These are phyloP conservation scores for Grifola frondosa DNA, from an alignment of 1,284 basidiomycete genomes.

Conservation along the genomic window DNA sequence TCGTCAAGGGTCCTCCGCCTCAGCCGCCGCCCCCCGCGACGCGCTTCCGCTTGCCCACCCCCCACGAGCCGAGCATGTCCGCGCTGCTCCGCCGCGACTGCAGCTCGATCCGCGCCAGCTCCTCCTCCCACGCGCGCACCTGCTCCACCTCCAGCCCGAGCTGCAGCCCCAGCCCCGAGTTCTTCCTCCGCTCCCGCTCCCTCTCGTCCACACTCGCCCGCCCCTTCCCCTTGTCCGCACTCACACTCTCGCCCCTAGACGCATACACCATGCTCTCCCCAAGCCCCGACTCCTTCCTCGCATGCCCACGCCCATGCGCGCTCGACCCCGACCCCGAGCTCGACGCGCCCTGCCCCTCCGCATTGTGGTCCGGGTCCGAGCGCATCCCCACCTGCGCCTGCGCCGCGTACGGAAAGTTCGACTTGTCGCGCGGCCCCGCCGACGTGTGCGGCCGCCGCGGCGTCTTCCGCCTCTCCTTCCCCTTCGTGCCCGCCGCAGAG, in stretches of 20 bases:
- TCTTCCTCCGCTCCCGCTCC: slow-evolving; percentile 16
- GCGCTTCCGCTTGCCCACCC: slow-evolving; percentile 41
- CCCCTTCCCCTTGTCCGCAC: slow-evolving; percentile 12
- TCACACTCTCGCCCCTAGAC: slow-evolving; percentile 20
- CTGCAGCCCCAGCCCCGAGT: slow-evolving; percentile 13
- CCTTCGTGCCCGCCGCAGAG: slow-evolving; percentile 9
- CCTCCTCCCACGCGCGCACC: slow-evolving; percentile 74
- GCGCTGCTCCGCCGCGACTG: slow-evolving; percentile 58
- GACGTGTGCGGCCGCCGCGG: slow-evolving; percentile 64
- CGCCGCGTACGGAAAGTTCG: slow-evolving; percentile 33
- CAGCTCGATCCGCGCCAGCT: slow-evolving; percentile 68
- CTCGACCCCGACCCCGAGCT: slow-evolving; percentile 27
- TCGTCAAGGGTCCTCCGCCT: too few species aligned
- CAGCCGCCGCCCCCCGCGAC: background rate
- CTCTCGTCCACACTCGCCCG: slow-evolving; percentile 15
- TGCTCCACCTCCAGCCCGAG: slow-evolving; percentile 28
- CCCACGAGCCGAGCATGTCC: slow-evolving; percentile 54
- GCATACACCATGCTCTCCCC: slow-evolving; percentile 19
- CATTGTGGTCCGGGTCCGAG: slow-evolving; percentile 14
- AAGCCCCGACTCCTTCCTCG: slow-evolving; percentile 17
- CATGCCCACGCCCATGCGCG: slow-evolving; percentile 9
- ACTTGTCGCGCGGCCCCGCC: slow-evolving; percentile 60
- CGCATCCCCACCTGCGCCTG: slow-evolving; percentile 8
- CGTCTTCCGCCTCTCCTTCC: slow-evolving; percentile 28
- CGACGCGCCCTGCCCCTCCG: slow-evolving; percentile 13